Percentiles rank a stretch among this genome's conserved stretches.
Evolutionary conservation across 441 rosid species (phyloP).

Genomic region (Populus tomentosa): DNA sequence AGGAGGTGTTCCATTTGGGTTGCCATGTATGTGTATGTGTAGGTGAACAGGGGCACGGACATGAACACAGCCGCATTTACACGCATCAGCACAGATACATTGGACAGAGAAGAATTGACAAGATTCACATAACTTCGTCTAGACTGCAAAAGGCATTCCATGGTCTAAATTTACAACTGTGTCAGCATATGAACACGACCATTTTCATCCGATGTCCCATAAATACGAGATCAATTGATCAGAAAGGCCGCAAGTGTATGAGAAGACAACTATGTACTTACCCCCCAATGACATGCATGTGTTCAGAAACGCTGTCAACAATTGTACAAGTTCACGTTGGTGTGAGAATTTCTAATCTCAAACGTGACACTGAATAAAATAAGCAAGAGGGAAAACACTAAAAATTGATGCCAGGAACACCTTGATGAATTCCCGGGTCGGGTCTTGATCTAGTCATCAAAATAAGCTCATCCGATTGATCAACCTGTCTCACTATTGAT

Average conservation of each 20-base stretch:
- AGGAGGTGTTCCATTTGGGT: background rate
- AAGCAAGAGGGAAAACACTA: background rate
- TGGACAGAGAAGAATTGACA: background rate
- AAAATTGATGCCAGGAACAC: slow-evolving; percentile 1
- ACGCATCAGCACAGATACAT: background rate
- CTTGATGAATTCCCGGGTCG: slow-evolving; percentile 14
- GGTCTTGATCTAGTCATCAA: background rate
- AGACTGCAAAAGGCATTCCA: background rate
- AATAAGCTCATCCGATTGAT: background rate
- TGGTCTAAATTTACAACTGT: background rate
- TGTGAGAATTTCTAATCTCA: slow-evolving; percentile 1
- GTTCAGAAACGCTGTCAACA: background rate
- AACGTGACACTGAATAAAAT: background rate
- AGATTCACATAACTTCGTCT: background rate
- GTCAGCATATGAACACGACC: background rate
- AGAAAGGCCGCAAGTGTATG: background rate
- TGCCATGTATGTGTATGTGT: background rate
- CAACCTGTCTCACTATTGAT: slow-evolving; percentile 5
- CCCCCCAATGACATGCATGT: background rate
- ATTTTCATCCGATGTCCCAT: background rate
- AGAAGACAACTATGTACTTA: background rate
- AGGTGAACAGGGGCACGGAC: background rate
- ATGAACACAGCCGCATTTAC: background rate
- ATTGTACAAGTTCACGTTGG: slow-evolving; percentile 14
- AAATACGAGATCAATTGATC: background rate